Percentiles rank a stretch among this genome's conserved stretches.
phyloP scores from a whole-genome alignment of 805 yeast genomes.

The Saccharomycopsis guyanensis region DNA sequence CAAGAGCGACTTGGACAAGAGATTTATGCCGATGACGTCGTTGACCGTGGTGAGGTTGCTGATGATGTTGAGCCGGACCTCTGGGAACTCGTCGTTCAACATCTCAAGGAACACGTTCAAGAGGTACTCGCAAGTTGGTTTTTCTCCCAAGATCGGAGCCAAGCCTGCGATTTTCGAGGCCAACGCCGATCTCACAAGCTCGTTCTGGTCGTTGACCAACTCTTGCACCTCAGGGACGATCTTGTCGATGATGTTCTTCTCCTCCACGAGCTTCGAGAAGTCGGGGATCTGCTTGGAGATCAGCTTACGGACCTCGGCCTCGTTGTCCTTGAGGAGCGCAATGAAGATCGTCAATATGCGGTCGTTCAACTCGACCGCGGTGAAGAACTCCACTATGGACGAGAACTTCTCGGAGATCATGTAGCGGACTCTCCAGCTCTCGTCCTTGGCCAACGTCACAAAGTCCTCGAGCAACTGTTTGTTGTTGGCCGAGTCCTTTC shows the following conservation, averaged over 20 bases:
- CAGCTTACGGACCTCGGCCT: constrained; percentile 95
- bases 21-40: constrained; percentile 87
- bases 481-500: constrained; percentile 50
- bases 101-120: constrained; percentile 85
- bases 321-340: constrained; percentile 77
- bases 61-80: constrained; percentile 89
- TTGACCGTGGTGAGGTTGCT: constrained; percentile 87
- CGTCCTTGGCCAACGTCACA: constrained; percentile 69
- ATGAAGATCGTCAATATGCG: constrained; percentile 48
- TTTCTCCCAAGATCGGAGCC: constrained; percentile 80
- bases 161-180: constrained; percentile 83
- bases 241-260: constrained; percentile 47
- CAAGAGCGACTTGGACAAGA: constrained; percentile 74
- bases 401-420: constrained; percentile 95
- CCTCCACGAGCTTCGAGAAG: constrained; percentile 47
- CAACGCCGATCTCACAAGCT: constrained; percentile 85
- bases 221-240: constrained; percentile 79
- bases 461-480: constrained; percentile 58
- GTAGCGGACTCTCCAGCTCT: constrained; percentile 97
- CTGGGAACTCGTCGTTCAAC: constrained; percentile 96
- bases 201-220: constrained; percentile 84
- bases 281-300: constrained; percentile 86
- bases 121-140: constrained; percentile 70
- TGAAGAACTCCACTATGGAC: constrained; percentile 58
- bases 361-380: constrained; percentile 46